phyloP scores from a whole-genome alignment of 129 eudicot species.

The Mikania micrantha region DNA sequence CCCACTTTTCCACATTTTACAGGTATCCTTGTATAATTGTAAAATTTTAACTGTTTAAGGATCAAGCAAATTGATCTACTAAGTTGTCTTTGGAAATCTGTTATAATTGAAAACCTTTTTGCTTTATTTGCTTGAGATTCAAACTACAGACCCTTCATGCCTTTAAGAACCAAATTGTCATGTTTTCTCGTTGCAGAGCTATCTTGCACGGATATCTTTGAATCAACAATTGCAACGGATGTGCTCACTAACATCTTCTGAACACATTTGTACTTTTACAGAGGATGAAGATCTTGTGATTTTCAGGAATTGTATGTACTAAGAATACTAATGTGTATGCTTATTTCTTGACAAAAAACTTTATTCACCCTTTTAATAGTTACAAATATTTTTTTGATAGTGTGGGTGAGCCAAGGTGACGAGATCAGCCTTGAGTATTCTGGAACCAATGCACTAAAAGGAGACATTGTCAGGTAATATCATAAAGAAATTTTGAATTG shows the following conservation, averaged over 20 bases:
- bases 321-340: background rate
- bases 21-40: background rate
- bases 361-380: constrained; percentile 3
- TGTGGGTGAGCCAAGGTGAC: constrained; percentile 97
- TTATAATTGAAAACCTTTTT: background rate
- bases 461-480: constrained; percentile 85
- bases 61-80: background rate
- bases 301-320: constrained; percentile 57
- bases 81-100: background rate
- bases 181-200: constrained; percentile 51
- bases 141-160: background rate
- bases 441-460: constrained; percentile 92
- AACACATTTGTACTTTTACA: constrained; percentile 39
- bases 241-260: constrained; percentile 53
- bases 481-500: background rate
- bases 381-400: constrained; percentile 31
- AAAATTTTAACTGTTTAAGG: background rate
- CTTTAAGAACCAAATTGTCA: constrained; percentile 2
- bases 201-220: constrained; percentile 70
- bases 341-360: background rate
- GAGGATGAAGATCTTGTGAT: constrained; percentile 85
- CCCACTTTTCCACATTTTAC: background rate
- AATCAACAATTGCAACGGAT: constrained; percentile 54
- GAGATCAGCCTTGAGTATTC: constrained; percentile 93
- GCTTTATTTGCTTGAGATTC: constrained; percentile 4